phyloP scores from a whole-genome alignment of 306 rosid species.

The Pyrus bretschneideri region DNA sequence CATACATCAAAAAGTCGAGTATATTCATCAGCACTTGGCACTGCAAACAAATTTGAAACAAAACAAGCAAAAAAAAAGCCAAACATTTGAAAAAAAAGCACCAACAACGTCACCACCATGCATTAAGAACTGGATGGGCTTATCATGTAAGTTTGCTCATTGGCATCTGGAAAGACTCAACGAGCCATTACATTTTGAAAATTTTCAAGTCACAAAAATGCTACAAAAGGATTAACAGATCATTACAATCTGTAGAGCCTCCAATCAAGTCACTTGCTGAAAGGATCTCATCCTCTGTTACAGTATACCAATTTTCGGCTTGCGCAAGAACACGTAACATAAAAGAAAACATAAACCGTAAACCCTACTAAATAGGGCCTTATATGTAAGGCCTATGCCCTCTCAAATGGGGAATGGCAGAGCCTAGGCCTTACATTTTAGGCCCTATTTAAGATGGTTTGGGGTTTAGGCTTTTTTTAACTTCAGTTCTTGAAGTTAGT shows the following conservation, averaged over 20 bases:
- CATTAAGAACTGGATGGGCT: background rate
- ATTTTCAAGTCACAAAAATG: background rate
- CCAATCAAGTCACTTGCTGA: background rate
- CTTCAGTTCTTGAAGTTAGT: background rate
- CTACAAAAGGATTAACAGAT: background rate
- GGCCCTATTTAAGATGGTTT: too few relatives aligned
- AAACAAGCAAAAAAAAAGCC: background rate
- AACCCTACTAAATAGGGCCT: too few relatives aligned
- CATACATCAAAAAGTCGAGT: slow-evolving; percentile 83
- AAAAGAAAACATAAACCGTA: too few relatives aligned
- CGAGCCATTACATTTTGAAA: background rate
- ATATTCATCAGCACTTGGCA: slow-evolving; percentile 81
- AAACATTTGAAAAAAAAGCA: slow-evolving; percentile 20
- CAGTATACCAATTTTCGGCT: background rate
- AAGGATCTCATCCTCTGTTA: background rate
- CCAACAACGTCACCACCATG: background rate
- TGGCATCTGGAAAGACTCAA: slow-evolving; percentile 5
- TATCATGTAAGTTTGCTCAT: background rate
- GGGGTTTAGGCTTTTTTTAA: background rate
- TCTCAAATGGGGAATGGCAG: too few relatives aligned
- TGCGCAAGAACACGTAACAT: background rate
- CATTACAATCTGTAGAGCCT: background rate
- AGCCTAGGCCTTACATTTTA: too few relatives aligned
- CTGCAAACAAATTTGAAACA: slow-evolving; percentile 54
- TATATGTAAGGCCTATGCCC: too few relatives aligned